Conservation (phyloP, 441 rosid species). For the Aleurites moluccanus region DNA sequence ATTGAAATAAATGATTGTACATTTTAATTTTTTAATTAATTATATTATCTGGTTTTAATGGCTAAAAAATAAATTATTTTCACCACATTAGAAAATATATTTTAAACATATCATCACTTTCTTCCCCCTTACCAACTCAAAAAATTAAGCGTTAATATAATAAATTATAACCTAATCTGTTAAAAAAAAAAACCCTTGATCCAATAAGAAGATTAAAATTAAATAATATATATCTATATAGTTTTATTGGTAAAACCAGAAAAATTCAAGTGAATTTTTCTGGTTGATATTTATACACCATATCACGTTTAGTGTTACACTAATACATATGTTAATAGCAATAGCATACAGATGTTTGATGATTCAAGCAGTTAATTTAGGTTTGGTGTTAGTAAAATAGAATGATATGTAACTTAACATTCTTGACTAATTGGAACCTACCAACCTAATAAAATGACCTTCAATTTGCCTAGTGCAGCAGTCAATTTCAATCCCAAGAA, state of each 20-base stretch:
- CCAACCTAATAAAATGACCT: neutral
- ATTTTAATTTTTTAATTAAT: too few relatives aligned
- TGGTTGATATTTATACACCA: neutral
- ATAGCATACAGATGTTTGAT: neutral
- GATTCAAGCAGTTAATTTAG: slow-evolving; percentile 13
- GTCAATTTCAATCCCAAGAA: slow-evolving; percentile 14
- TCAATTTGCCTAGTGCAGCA: neutral
- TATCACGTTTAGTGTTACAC: neutral
- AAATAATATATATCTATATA: too few relatives aligned
- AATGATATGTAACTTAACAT: slow-evolving; percentile 5
- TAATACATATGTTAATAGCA: neutral
- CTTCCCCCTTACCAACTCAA: too few relatives aligned
- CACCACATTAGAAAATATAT: too few relatives aligned
- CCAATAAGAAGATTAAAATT: neutral
- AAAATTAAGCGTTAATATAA: neutral
- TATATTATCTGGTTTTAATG: too few relatives aligned
- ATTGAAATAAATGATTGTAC: too few relatives aligned
- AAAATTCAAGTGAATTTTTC: too few relatives aligned
- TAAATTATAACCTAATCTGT: neutral
- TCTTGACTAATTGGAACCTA: slow-evolving; percentile 7
- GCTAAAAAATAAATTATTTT: too few relatives aligned
- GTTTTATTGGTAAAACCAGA: too few relatives aligned
- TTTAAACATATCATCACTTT: too few relatives aligned
- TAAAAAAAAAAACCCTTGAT: too few relatives aligned
- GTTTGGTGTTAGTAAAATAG: slow-evolving; percentile 13